These are phyloP conservation scores for Diaporthe sp. DNA, from an alignment of 2,329 filamentous ascomycete species.

Conservation along the genomic window DNA sequence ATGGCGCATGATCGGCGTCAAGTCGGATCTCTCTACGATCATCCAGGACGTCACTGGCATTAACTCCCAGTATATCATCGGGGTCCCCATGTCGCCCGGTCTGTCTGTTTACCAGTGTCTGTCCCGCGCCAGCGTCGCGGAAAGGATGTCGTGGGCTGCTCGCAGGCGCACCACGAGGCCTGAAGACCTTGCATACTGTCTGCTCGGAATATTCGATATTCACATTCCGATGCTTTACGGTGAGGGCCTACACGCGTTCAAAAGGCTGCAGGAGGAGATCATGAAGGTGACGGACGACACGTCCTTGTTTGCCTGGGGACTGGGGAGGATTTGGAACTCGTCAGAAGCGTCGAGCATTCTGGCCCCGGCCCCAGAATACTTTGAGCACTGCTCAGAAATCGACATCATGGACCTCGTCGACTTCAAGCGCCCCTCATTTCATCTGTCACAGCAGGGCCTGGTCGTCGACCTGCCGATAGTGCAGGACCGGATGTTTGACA, in stretches of 20 bases:
- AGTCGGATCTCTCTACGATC: background rate
- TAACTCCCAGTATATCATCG: background rate
- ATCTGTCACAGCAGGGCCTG: constrained; percentile 1
- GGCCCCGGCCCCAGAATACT: constrained; percentile 14
- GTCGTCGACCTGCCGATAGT: constrained; percentile 16
- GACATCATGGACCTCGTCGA: constrained; percentile 25
- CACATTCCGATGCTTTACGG: constrained; percentile 50
- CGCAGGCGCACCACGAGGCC: constrained; percentile 43
- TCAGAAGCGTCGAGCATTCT: constrained; percentile 11
- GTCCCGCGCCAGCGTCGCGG: constrained; percentile 40
- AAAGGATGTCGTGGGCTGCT: constrained; percentile 50
- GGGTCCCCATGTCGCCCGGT: background rate
- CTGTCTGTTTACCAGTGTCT: constrained; percentile 40
- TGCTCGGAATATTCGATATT: constrained; percentile 49
- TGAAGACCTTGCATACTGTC: constrained; percentile 49
- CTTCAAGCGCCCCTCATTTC: constrained; percentile 13
- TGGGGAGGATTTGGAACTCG: constrained; percentile 18
- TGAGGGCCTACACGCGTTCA: constrained; percentile 45
- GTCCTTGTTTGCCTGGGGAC: constrained; percentile 47
- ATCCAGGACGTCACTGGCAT: constrained; percentile 20
- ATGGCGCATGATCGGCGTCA: constrained; percentile 44
- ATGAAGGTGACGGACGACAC: constrained; percentile 45
- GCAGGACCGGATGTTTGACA: constrained; percentile 10
- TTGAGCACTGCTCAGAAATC: constrained; percentile 22
- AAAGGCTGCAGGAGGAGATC: constrained; percentile 46